phyloP scores from a whole-genome alignment of 768 basidiomycete genomes.

The Amylocystis lapponica region DNA sequence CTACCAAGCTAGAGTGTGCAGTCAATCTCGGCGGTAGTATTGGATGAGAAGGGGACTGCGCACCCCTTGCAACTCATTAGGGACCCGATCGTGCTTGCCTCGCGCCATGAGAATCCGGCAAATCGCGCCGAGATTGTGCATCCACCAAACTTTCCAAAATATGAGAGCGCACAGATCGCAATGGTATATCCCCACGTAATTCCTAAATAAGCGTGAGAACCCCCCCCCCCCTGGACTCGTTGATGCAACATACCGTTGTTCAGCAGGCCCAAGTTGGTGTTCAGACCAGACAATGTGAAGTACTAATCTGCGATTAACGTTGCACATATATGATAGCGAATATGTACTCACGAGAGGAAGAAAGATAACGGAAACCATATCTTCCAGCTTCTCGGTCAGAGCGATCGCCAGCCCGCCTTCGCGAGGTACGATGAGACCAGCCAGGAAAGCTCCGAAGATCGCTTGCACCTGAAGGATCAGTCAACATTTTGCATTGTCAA shows the following conservation, averaged over 20 bases:
- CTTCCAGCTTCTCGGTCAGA: conserved; percentile 95
- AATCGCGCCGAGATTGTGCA: conserved; percentile 66
- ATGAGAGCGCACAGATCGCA: conserved; percentile 73
- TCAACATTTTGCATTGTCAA: background rate
- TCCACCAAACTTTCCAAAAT: conserved; percentile 84
- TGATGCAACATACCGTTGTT: conserved; percentile 47
- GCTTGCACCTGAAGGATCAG: conserved; percentile 46
- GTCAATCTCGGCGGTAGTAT: background rate
- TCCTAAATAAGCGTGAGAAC: conserved; percentile 38
- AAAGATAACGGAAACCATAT: conserved; percentile 87
- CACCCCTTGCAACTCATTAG: conserved; percentile 96
- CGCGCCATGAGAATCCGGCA: conserved; percentile 73
- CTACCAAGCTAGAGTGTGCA: conserved; percentile 55
- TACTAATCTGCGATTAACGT: conserved; percentile 45
- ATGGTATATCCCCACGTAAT: conserved; percentile 88
- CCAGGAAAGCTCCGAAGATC: conserved; percentile 88
- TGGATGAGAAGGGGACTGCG: conserved; percentile 5
- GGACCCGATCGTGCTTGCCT: conserved; percentile 78
- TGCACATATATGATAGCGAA: background rate
- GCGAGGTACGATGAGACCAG: conserved; percentile 78
- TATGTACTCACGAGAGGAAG: conserved; percentile 61
- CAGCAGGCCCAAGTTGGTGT: conserved; percentile 82
- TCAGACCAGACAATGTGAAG: conserved; percentile 88
- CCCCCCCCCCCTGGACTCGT: too few species aligned
- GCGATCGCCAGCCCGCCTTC: conserved; percentile 82